Evolutionary conservation across 2,329 filamentous ascomycete genomes (phyloP).

Genomic region (Aureobasidium lini): DNA sequence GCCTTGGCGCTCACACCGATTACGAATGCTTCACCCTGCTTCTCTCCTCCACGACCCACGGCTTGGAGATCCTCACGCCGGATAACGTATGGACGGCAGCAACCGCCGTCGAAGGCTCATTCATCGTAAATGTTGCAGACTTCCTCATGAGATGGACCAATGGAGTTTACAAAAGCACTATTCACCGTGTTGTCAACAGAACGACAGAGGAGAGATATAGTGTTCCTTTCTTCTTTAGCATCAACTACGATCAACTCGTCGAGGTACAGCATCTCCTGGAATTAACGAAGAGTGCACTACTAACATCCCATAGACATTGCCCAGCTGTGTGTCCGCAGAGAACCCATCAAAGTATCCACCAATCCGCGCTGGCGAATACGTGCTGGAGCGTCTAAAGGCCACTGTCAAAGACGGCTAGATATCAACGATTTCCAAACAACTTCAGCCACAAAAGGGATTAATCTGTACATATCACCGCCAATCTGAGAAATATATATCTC

Average conservation of each 20-base stretch:
- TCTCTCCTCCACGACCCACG: constrained; percentile 33
- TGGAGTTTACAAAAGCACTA: constrained; percentile 45
- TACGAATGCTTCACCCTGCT: constrained; percentile 43
- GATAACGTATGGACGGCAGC: constrained; percentile 36
- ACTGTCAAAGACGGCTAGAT: constrained; percentile 11
- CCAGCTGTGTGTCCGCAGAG: constrained; percentile 9
- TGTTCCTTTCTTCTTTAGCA: constrained; percentile 44
- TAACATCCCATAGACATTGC: neutral
- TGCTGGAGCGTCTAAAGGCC: constrained; percentile 9
- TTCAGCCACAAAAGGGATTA: neutral
- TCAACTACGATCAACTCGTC: constrained; percentile 13
- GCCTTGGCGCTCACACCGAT: constrained; percentile 34
- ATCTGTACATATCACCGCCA: too few species aligned
- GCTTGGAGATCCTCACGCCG: constrained; percentile 35
- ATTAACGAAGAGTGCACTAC: neutral
- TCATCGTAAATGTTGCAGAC: constrained; percentile 45
- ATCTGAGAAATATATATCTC: too few species aligned
- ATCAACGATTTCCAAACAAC: neutral
- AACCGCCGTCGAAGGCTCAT: constrained; percentile 35
- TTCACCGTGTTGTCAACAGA: constrained; percentile 51
- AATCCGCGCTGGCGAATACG: constrained; percentile 12
- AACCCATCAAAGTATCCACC: constrained; percentile 9
- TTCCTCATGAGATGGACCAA: constrained; percentile 36
- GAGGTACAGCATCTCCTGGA: constrained; percentile 27
- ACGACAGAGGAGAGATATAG: constrained; percentile 46